Conservation (phyloP, 2,329 filamentous ascomycete genomes). For the Ophiostoma australiae region DNA sequence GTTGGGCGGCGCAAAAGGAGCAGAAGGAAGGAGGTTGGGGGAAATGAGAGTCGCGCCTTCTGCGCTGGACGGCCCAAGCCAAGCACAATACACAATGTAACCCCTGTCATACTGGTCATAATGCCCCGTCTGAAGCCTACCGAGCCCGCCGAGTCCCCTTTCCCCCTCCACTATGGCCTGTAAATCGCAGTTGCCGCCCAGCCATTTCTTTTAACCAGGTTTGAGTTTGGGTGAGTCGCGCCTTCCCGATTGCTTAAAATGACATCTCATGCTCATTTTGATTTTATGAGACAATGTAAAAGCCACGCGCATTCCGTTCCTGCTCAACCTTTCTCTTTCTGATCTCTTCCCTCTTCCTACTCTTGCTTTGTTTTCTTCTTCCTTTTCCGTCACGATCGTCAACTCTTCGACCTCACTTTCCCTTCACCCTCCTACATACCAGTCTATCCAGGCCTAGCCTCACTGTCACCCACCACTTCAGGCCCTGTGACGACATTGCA, state of each 20-base stretch:
- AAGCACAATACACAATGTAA: conserved; percentile 11
- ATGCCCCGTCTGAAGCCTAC: conserved; percentile 2
- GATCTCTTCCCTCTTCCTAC: not conserved
- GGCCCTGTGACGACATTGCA: conserved; percentile 19
- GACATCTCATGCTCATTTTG: conserved; percentile 16
- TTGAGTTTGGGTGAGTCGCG: conserved; percentile 6
- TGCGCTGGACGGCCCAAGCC: conserved; percentile 12
- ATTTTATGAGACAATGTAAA: conserved; percentile 19
- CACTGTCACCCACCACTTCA: not conserved
- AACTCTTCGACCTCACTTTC: not conserved
- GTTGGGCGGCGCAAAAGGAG: conserved; percentile 20
- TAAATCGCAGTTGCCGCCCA: conserved; percentile 14
- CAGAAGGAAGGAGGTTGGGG: conserved; percentile 21
- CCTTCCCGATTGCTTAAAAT: conserved; percentile 21
- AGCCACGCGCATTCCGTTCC: conserved; percentile 17
- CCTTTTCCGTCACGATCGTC: not conserved
- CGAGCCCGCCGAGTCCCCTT: conserved; percentile 7
- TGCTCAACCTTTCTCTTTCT: conserved; percentile 14
- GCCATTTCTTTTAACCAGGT: conserved; percentile 12
- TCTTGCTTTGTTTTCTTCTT: not conserved
- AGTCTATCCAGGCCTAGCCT: not conserved
- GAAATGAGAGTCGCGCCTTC: conserved; percentile 19
- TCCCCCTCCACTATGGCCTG: conserved; percentile 10
- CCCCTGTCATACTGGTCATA: conserved; percentile 11
- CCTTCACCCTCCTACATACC: not conserved